phyloP scores from a whole-genome alignment of 2,329 filamentous ascomycete genomes.

The Cordyceps tenuipes region DNA sequence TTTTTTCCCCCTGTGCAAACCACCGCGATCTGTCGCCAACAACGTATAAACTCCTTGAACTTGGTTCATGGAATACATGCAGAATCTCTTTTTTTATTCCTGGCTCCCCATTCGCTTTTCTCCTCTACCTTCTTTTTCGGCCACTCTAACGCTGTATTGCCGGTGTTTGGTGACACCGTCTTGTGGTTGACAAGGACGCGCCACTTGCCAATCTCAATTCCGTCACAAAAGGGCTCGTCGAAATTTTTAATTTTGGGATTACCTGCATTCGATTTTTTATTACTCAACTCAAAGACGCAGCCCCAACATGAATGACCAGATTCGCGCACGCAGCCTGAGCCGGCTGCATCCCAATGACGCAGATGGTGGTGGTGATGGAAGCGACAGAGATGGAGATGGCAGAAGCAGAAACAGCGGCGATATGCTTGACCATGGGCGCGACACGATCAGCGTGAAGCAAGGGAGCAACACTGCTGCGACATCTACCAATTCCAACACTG shows the following conservation, averaged over 20 bases:
- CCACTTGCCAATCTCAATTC: background rate
- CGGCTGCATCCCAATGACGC: background rate
- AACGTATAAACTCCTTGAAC: background rate
- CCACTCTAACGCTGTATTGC: background rate
- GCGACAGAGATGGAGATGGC: constrained; percentile 16
- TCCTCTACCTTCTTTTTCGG: background rate
- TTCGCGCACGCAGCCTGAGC: background rate
- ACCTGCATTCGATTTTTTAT: background rate
- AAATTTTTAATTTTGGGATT: background rate
- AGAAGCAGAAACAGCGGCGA: constrained; percentile 17
- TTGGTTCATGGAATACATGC: background rate
- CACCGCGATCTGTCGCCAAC: background rate
- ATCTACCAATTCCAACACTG: background rate
- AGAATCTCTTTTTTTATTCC: background rate
- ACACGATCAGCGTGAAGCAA: constrained; percentile 37
- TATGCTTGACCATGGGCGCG: constrained; percentile 29
- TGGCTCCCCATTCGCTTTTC: background rate
- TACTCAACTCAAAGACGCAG: background rate
- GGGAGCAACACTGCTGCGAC: constrained; percentile 14
- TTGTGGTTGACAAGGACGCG: constrained; percentile 1
- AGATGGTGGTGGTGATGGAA: background rate
- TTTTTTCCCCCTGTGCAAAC: background rate
- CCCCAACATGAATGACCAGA: background rate
- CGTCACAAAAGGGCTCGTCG: background rate
- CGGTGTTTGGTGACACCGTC: background rate